Evolutionary conservation across 1,284 basidiomycete genomes (phyloP), one percentile per base, ranked within the genome.

Genomic region (Amylostereum areolatum): DNA sequence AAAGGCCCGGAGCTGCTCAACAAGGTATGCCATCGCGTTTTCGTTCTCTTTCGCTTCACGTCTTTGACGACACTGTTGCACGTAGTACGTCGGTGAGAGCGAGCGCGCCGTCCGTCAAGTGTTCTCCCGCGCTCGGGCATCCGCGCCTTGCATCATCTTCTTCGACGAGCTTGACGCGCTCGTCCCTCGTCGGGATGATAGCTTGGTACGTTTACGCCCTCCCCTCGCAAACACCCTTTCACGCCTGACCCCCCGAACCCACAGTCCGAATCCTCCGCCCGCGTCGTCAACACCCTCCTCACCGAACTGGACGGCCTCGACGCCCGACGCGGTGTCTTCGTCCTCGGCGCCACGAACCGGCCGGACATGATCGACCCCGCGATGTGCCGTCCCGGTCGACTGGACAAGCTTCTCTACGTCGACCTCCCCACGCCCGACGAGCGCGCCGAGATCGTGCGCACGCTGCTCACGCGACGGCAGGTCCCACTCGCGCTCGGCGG

Each of bases 281-380:
- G 96, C n/a, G 92, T 99, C 4, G 96, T 99, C 55, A 99, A 98
- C 69, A 98, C 95, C 0, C 83, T 99, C 6, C 77, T 98, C 2
- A 97, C 96, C 1, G 96, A 98, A 67, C 82, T 98, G 28, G 96
- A 98, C 61, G 96, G 96, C 0, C 83, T 98, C 32, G 92, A 97
- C 57, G 75, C 85, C 0, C 82, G 95, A 52, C 94, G 91, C 63
- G 81, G 83, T 45, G 95, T 98, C 47, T 97, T 96, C 62, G 94
- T 98, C 28, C 94, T 98, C 56, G 96, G 89, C 0, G 96, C 96
- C 1, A 99, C 96, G 4, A 98, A 99, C 68, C 77, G 96, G n/a
- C 96, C 96, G 0, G 96, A 98, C 70, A 97, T 98, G 84, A 94
- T 98, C 55, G 96, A 98, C 63, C 96, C 96, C 1, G 96, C 96